Evolutionary conservation across 495 filamentous ascomycete genomes (phyloP).

Genomic region (Hypoxylon intermedium): DNA sequence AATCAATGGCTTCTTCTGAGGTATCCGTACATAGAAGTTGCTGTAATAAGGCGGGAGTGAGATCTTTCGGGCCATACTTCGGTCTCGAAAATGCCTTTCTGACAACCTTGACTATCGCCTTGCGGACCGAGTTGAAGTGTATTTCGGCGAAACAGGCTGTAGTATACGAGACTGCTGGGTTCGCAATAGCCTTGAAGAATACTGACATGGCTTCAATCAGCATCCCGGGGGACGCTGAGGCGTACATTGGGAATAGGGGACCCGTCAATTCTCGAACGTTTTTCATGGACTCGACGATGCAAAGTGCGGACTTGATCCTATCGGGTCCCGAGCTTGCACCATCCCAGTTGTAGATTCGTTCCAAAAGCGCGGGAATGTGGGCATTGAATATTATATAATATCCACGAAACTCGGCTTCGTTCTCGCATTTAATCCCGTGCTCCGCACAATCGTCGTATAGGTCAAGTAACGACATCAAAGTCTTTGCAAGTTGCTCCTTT

Average conservation of each 20-base stretch:
- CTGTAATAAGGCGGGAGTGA: constrained; percentile 72
- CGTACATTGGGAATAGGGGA: constrained; percentile 61
- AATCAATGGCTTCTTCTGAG: constrained; percentile 70
- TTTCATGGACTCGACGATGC: constrained; percentile 54
- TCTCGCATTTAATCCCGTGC: constrained; percentile 57
- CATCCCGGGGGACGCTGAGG: constrained; percentile 22
- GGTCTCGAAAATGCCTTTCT: constrained; percentile 65
- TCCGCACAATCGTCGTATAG: constrained; percentile 79
- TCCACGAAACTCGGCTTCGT: constrained; percentile 89
- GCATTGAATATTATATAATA: constrained; percentile 89
- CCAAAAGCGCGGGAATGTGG: constrained; percentile 74
- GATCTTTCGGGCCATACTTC: constrained; percentile 74
- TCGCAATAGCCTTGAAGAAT: constrained; percentile 78
- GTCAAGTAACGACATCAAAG: constrained; percentile 84
- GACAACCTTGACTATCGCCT: constrained; percentile 75
- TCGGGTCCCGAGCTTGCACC: constrained; percentile 72
- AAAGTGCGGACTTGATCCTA: constrained; percentile 53
- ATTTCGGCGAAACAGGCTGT: constrained; percentile 95
- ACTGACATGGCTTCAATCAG: constrained; percentile 67
- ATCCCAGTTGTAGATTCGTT: constrained; percentile 80
- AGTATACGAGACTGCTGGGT: constrained; percentile 77
- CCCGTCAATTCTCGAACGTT: constrained; percentile 70
- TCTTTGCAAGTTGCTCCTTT: constrained; percentile 87
- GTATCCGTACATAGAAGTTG: constrained; percentile 75
- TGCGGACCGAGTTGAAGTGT: constrained; percentile 82